phyloP scores from a whole-genome alignment of 306 rosid species.

The Ammopiptanthus mongolicus region DNA sequence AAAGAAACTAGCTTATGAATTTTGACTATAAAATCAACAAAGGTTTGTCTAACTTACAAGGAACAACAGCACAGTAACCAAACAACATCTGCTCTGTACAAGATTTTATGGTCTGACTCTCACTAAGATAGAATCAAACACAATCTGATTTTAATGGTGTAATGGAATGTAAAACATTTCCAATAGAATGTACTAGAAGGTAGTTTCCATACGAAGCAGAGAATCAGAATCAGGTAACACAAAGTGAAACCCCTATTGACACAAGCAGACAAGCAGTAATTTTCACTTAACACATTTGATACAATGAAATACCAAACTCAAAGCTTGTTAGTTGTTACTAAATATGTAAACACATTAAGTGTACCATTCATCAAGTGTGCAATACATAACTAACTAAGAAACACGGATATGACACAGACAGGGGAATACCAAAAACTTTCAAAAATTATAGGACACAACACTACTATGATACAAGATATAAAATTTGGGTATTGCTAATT shows the following conservation, averaged over 20 bases:
- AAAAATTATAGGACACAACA: too few relatives aligned
- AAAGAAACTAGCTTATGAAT: not conserved
- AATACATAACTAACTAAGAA: too few relatives aligned
- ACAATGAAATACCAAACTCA: not conserved
- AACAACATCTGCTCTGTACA: too few relatives aligned
- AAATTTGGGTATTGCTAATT: too few relatives aligned
- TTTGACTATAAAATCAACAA: not conserved
- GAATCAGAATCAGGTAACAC: not conserved
- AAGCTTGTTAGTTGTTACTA: not conserved
- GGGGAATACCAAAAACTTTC: too few relatives aligned
- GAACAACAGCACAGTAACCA: not conserved
- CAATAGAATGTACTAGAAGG: too few relatives aligned
- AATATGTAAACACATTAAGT: too few relatives aligned
- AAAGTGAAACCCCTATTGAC: not conserved
- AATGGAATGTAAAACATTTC: too few relatives aligned
- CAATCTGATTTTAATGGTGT: too few relatives aligned
- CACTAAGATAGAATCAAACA: not conserved
- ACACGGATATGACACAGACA: too few relatives aligned
- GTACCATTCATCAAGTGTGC: too few relatives aligned
- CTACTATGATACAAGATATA: too few relatives aligned
- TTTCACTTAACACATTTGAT: not conserved
- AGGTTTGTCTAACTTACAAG: not conserved
- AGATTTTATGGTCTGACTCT: not conserved
- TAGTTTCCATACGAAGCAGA: not conserved
- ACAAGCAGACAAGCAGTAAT: not conserved